These are phyloP conservation scores for Cucumis cinereus DNA, from an alignment of 306 rosid genomes.

Conservation along the genomic window DNA sequence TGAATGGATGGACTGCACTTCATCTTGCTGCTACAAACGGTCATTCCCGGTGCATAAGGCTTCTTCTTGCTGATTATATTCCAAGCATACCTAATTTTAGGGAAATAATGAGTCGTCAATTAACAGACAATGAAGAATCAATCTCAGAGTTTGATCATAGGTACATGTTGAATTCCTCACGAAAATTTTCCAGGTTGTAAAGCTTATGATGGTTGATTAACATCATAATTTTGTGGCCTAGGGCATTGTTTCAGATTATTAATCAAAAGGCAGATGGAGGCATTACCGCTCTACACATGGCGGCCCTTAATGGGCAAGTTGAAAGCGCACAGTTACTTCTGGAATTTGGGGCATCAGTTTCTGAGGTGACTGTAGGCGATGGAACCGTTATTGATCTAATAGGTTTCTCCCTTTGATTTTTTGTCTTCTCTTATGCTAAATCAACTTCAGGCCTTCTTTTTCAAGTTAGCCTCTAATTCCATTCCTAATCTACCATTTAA, in stretches of 20 bases:
- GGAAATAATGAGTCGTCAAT: constrained; percentile 29
- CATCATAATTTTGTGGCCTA: constrained; percentile 19
- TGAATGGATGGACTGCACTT: constrained; percentile 91
- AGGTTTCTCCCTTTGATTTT: constrained; percentile 33
- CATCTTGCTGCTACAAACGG: constrained; percentile 94
- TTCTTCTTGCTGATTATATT: constrained; percentile 68
- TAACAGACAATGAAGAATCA: constrained; percentile 24
- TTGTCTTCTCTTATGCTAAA: background rate
- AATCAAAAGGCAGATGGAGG: constrained; percentile 89
- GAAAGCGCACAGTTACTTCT: constrained; percentile 75
- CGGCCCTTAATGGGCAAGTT: constrained; percentile 83
- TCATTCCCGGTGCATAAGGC: constrained; percentile 77
- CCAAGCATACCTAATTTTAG: constrained; percentile 66
- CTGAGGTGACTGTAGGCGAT: constrained; percentile 66
- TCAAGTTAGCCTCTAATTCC: background rate
- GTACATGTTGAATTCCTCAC: constrained; percentile 28
- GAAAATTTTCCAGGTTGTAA: background rate
- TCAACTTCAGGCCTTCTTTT: background rate
- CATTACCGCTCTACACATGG: constrained; percentile 95
- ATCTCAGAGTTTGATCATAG: constrained; percentile 46
- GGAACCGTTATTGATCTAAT: constrained; percentile 85
- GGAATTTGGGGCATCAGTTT: constrained; percentile 83
- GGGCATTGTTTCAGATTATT: constrained; percentile 55
- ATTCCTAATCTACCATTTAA: background rate
- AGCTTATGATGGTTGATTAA: constrained; percentile 15